phyloP scores from a whole-genome alignment of 176 grass and related monocot genomes.

The Coix lacrymajobi region DNA sequence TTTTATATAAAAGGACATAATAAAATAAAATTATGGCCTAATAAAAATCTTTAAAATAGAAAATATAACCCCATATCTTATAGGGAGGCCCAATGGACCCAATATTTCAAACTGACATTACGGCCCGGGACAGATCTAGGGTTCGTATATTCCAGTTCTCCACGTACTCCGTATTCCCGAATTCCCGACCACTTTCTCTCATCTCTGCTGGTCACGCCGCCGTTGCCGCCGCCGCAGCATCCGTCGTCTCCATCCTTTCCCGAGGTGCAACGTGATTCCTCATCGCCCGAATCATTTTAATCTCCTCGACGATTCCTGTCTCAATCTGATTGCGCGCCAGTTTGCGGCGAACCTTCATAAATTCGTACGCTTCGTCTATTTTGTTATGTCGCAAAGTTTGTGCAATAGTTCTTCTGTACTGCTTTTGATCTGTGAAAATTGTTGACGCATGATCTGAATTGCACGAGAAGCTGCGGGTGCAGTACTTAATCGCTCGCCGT shows the following conservation, averaged over 20 bases:
- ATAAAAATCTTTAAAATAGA: neutral
- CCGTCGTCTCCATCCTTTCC: neutral
- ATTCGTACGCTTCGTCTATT: neutral
- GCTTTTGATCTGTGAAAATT: neutral
- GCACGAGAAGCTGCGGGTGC: neutral
- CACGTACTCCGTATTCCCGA: too few species aligned
- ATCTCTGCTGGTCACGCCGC: neutral
- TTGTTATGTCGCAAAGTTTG: neutral
- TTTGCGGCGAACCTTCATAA: neutral
- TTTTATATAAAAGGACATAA: too few species aligned
- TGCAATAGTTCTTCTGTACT: neutral
- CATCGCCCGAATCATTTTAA: neutral
- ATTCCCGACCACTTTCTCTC: neutral
- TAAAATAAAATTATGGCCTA: neutral
- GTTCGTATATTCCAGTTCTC: neutral
- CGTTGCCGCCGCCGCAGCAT: neutral
- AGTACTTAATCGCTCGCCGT: neutral
- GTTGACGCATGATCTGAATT: neutral
- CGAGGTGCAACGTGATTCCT: neutral
- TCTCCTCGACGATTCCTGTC: neutral
- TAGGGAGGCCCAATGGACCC: neutral
- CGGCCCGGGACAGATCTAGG: neutral
- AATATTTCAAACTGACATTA: neutral
- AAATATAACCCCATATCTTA: neutral
- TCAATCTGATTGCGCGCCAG: too few species aligned